Percentiles rank a stretch among this genome's conserved stretches.
Evolutionary conservation across 768 basidiomycete species (phyloP).

Genomic region (Ramaria sp.): DNA sequence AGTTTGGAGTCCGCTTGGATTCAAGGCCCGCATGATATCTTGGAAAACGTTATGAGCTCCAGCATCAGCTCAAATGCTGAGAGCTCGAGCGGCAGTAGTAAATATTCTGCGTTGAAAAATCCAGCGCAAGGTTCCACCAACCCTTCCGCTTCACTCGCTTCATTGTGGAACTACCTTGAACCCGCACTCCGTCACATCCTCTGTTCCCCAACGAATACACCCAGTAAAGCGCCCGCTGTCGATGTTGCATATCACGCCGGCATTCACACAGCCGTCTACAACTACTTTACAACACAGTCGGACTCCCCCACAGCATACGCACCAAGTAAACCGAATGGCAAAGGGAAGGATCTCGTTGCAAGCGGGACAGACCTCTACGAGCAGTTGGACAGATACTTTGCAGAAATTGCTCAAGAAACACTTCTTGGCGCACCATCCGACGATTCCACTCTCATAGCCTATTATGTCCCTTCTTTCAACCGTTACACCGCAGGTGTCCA

Average conservation of each 20-base stretch:
- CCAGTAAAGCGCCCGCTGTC: conserved; percentile 55
- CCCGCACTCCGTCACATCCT: conserved; percentile 73
- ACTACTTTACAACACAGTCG: conserved; percentile 44
- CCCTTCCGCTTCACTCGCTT: conserved; percentile 59
- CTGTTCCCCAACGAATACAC: conserved; percentile 45
- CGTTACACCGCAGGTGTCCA: conserved; percentile 60
- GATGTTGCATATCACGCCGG: conserved; percentile 66
- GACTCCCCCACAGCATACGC: neutral
- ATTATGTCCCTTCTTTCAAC: conserved; percentile 60
- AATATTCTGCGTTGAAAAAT: conserved; percentile 18
- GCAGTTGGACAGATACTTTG: conserved; percentile 62
- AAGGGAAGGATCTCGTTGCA: conserved; percentile 17
- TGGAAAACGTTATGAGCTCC: neutral
- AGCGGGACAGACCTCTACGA: conserved; percentile 64
- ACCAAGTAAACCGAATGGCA: conserved; percentile 2
- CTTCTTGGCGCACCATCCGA: conserved; percentile 55
- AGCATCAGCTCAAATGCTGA: neutral
- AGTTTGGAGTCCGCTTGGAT: neutral
- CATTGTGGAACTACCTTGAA: conserved; percentile 65
- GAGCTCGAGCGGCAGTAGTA: neutral
- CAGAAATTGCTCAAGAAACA: conserved; percentile 48
- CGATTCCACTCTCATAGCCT: conserved; percentile 55
- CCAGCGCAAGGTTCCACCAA: conserved; percentile 57
- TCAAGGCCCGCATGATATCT: neutral
- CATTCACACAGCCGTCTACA: conserved; percentile 75